Evolutionary conservation across 192 early-diverging fungal species (phyloP).

Genomic region (Podila epigama): DNA sequence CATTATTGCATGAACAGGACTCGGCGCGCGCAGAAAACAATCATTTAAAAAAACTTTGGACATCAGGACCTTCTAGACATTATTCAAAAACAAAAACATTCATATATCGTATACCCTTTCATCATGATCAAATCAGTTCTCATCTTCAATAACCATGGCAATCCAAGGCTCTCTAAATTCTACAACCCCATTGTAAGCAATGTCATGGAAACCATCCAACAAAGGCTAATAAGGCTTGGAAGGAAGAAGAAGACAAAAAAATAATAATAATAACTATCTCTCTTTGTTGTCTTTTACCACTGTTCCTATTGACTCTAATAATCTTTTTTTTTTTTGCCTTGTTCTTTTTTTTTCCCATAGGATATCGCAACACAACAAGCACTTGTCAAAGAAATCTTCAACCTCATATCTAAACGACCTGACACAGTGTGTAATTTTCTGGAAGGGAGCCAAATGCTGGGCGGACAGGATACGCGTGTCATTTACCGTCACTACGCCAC

Average conservation of each 20-base stretch:
- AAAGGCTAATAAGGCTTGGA: too few relatives aligned
- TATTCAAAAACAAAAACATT: not conserved
- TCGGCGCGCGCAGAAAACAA: too few relatives aligned
- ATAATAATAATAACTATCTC: too few relatives aligned
- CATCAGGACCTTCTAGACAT: not conserved
- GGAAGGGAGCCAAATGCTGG: constrained; percentile 81
- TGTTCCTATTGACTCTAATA: not conserved
- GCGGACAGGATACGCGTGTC: constrained; percentile 86
- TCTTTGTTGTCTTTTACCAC: too few relatives aligned
- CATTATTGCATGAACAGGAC: too few relatives aligned
- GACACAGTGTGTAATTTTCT: constrained; percentile 94
- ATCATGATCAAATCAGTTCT: constrained; percentile 95
- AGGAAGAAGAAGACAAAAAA: too few relatives aligned
- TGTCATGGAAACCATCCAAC: too few relatives aligned
- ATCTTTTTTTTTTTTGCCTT: not conserved
- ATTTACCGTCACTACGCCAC: constrained; percentile 98
- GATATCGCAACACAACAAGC: constrained; percentile 85
- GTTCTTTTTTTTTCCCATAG: constrained; percentile 44
- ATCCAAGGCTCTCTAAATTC: constrained; percentile 92
- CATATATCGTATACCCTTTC: not conserved
- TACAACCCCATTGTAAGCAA: constrained; percentile 86
- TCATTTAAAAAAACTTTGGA: not conserved
- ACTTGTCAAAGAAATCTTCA: constrained; percentile 88
- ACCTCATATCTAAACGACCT: constrained; percentile 83
- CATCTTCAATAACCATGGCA: constrained; percentile 98